A percentile compares a stretch with the other conserved stretches of the same genome.
phyloP scores from a whole-genome alignment of 257 asterid species.

The Rauvolfia tetraphylla region DNA sequence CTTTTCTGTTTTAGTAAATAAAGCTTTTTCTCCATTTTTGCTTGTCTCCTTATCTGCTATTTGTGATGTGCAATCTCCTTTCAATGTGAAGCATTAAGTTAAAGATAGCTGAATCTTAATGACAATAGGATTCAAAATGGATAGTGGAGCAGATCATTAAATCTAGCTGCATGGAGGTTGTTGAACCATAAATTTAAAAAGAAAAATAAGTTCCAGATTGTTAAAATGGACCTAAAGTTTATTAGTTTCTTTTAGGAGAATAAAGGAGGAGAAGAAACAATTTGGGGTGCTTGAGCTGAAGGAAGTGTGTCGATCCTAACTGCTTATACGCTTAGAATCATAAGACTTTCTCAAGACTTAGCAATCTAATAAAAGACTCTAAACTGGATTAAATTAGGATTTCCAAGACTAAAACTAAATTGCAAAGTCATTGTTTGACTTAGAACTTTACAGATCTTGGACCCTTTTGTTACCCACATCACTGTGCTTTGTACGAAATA shows the following conservation, averaged over 20 bases:
- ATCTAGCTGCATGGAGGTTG: neutral
- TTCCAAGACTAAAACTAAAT: too few species aligned
- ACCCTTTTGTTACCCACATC: neutral
- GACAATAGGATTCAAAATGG: neutral
- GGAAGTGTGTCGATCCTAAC: neutral
- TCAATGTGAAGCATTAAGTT: neutral
- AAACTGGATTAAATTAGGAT: neutral
- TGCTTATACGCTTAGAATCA: neutral
- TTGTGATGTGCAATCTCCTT: neutral
- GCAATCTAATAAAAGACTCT: neutral
- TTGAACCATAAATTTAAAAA: neutral
- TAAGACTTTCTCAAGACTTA: too few species aligned
- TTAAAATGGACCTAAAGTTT: neutral
- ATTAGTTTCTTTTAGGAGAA: too few species aligned
- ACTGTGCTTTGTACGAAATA: neutral
- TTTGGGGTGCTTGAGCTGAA: neutral
- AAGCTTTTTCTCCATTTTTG: neutral
- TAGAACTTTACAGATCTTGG: neutral
- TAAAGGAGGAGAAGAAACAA: neutral
- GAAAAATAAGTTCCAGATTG: neutral
- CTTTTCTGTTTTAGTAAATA: neutral
- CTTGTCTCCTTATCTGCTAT: neutral
- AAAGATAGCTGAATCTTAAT: neutral
- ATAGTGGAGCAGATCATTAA: neutral
- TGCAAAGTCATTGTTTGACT: neutral